A percentile compares a stretch with the other conserved stretches of the same genome.
phyloP scores from a whole-genome alignment of 1,139 yeast species.

The Diutina catenulata region DNA sequence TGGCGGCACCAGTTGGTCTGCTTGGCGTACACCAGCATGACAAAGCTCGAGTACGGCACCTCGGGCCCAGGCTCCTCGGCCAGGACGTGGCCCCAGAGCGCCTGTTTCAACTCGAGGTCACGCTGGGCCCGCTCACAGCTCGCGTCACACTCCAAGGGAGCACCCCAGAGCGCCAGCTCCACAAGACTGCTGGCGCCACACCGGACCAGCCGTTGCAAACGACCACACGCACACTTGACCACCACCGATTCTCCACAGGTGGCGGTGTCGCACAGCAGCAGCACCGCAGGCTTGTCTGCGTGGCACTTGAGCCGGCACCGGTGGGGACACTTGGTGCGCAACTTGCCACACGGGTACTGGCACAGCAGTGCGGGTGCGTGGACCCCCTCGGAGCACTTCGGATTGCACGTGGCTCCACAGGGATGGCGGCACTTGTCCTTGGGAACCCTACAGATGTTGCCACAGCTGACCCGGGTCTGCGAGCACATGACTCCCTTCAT shows the following conservation, averaged over 20 bases:
- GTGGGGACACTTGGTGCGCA: slow-evolving; percentile 49
- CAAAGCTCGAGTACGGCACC: slow-evolving; percentile 26
- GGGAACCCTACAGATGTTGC: slow-evolving; percentile 43
- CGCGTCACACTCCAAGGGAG: slow-evolving; percentile 46
- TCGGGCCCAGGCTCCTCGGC: slow-evolving; percentile 13
- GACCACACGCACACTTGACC: slow-evolving; percentile 56
- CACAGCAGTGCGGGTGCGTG: slow-evolving; percentile 34
- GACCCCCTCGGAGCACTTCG: slow-evolving; percentile 21
- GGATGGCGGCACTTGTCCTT: slow-evolving; percentile 56
- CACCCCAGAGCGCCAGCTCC: slow-evolving; percentile 1
- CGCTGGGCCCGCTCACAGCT: slow-evolving; percentile 55
- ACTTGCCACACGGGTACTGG: slow-evolving; percentile 41
- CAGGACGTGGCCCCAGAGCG: slow-evolving; percentile 30
- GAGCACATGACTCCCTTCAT: slow-evolving; percentile 65
- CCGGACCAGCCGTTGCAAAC: slow-evolving; percentile 27
- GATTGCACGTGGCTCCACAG: slow-evolving; percentile 50
- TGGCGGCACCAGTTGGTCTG: slow-evolving; percentile 56
- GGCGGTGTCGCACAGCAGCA: slow-evolving; percentile 22
- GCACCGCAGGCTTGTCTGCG: slow-evolving; percentile 30
- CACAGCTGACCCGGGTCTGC: slow-evolving; percentile 62
- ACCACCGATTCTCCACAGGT: slow-evolving; percentile 38
- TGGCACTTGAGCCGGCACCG: slow-evolving; percentile 57
- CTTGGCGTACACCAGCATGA: slow-evolving; percentile 29
- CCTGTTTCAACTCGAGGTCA: slow-evolving; percentile 50
- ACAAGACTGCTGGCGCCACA: slow-evolving; percentile 36